phyloP scores from a whole-genome alignment of 106 monocot species.

The Apostasia shenzhenica region DNA sequence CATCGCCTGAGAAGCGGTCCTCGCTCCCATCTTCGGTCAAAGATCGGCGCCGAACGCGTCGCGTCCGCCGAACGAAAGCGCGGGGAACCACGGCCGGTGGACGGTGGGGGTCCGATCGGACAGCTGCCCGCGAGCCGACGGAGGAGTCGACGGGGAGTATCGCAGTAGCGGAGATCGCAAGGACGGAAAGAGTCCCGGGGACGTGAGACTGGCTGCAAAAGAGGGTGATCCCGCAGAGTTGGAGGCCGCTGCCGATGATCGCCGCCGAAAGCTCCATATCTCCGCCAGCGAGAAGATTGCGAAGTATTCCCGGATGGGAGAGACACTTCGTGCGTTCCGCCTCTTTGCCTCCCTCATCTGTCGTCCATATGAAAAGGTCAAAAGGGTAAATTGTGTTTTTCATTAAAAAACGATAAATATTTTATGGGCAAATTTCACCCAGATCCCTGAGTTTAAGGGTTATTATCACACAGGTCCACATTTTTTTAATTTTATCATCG shows the following conservation, averaged over 20 bases:
- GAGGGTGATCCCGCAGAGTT: slow-evolving; percentile 12
- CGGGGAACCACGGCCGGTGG: slow-evolving; percentile 24
- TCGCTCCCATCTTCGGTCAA: slow-evolving; percentile 11
- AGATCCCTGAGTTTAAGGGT: too few relatives aligned
- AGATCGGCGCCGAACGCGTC: slow-evolving; percentile 20
- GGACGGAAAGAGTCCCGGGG: slow-evolving; percentile 14
- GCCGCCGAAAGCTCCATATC: slow-evolving; percentile 31
- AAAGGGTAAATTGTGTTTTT: too few relatives aligned
- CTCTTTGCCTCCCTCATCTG: too few relatives aligned
- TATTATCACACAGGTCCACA: too few relatives aligned
- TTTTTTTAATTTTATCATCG: too few relatives aligned
- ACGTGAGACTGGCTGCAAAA: slow-evolving; percentile 5
- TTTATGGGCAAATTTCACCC: too few relatives aligned
- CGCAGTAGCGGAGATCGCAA: slow-evolving; percentile 16
- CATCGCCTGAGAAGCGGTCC: slow-evolving; percentile 10
- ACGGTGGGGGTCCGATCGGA: slow-evolving; percentile 30
- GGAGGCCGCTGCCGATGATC: slow-evolving; percentile 13
- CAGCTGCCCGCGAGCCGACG: slow-evolving; percentile 12
- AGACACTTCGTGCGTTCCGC: too few relatives aligned
- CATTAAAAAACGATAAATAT: too few relatives aligned
- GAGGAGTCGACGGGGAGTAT: slow-evolving; percentile 22
- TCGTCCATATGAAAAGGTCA: too few relatives aligned
- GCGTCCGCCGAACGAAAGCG: slow-evolving; percentile 40
- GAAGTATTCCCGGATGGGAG: too few relatives aligned
- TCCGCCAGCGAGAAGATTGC: too few relatives aligned